Conservation (phyloP, 2,329 filamentous ascomycete genomes). For the Mycogone perniciosa region DNA sequence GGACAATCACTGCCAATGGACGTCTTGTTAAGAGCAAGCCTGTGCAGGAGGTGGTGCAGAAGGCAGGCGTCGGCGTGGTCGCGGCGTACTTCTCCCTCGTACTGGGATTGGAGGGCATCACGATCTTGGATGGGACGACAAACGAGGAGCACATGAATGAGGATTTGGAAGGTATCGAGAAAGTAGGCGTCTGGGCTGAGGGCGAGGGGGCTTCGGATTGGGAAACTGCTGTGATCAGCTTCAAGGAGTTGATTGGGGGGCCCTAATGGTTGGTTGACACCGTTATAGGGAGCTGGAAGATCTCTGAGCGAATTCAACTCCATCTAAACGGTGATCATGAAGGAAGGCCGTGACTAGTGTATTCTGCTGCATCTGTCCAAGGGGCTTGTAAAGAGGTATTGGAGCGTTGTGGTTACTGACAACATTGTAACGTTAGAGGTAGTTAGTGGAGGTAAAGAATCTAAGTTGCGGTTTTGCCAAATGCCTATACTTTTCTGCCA, state of each 20-base stretch:
- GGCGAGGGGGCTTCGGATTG: slow-evolving; percentile 41
- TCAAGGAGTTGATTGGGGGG: slow-evolving; percentile 35
- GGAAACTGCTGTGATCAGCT: slow-evolving; percentile 39
- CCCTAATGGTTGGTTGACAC: neutral
- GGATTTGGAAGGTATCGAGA: slow-evolving; percentile 39
- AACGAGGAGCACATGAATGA: slow-evolving; percentile 41
- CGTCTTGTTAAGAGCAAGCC: slow-evolving; percentile 34
- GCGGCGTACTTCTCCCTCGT: slow-evolving; percentile 43
- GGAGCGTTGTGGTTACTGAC: too few species aligned
- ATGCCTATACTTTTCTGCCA: too few species aligned
- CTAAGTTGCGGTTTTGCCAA: too few species aligned
- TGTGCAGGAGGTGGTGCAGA: slow-evolving; percentile 43
- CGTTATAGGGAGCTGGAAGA: too few species aligned
- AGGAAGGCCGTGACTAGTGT: too few species aligned
- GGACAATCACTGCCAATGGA: slow-evolving; percentile 46
- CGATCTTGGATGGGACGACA: slow-evolving; percentile 42
- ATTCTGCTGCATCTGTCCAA: too few species aligned
- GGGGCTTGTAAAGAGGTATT: too few species aligned
- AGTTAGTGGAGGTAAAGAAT: too few species aligned
- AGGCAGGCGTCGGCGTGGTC: slow-evolving; percentile 29
- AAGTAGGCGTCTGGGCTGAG: slow-evolving; percentile 37
- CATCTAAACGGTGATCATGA: too few species aligned
- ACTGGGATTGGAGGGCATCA: slow-evolving; percentile 37
- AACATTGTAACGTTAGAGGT: too few species aligned
- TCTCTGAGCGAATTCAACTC: neutral